Percentiles rank a stretch among this genome's conserved stretches.
Evolutionary conservation across 805 yeast genomes (phyloP).

Genomic region (Metschnikowia drakensbergensis): DNA sequence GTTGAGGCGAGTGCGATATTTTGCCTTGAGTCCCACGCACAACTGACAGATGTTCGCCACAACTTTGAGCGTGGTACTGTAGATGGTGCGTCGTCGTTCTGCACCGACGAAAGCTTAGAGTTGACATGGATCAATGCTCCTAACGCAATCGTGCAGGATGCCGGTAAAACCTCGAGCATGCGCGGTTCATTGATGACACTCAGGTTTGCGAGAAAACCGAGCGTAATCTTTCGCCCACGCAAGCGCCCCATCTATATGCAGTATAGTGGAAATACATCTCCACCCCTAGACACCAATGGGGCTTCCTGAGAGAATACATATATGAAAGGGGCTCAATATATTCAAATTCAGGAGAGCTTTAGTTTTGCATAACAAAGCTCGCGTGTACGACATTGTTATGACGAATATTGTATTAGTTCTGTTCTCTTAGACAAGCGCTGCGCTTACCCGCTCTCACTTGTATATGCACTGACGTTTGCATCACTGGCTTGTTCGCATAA

Average conservation of each 20-base stretch:
- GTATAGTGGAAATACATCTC: background rate
- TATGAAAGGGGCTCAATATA: too few relatives aligned
- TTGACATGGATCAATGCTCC: background rate
- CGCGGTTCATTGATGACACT: background rate
- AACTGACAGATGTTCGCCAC: background rate
- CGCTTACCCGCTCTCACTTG: slow-evolving; percentile 1
- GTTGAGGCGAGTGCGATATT: background rate
- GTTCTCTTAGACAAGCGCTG: slow-evolving; percentile 1
- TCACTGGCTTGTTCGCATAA: slow-evolving; percentile 1
- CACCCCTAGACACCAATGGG: background rate
- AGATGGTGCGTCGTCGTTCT: background rate
- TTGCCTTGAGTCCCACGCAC: background rate
- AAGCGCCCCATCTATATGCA: background rate
- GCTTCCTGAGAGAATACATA: too few relatives aligned
- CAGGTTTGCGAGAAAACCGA: background rate
- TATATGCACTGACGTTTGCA: slow-evolving; percentile 5
- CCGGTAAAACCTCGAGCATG: slow-evolving; percentile 2
- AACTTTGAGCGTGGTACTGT: background rate
- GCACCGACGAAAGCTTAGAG: slow-evolving; percentile 2
- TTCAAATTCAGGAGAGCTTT: too few relatives aligned
- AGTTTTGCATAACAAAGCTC: background rate
- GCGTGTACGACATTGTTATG: background rate
- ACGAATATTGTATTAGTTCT: background rate
- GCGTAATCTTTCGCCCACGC: background rate
- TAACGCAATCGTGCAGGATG: background rate